Percentiles rank a stretch among this genome's conserved stretches.
These are phyloP conservation scores for Cymbopogon citratus DNA, from an alignment of 176 grass and related monocot genomes.

Conservation along the genomic window DNA sequence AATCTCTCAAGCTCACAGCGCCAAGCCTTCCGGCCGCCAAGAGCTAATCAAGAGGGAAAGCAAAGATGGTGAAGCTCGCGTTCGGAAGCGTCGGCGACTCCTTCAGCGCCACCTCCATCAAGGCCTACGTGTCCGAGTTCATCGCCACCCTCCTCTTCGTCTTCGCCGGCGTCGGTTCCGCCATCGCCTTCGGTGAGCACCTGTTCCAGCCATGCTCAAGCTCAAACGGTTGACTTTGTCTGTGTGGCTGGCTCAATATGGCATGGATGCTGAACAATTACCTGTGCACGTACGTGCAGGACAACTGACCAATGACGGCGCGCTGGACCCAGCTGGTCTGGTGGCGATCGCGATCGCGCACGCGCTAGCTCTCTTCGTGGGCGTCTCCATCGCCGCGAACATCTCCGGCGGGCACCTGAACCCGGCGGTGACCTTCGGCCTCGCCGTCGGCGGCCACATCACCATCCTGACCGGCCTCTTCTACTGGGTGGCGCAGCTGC, in stretches of 20 bases:
- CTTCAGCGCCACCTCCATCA: conserved; percentile 59
- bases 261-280: neutral
- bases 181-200: conserved; percentile 63
- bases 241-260: neutral
- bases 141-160: conserved; percentile 97
- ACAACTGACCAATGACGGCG: conserved; percentile 43
- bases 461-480: conserved; percentile 87
- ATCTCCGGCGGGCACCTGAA: conserved; percentile 93
- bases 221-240: neutral
- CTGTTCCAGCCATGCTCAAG: neutral
- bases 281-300: conserved; percentile 21
- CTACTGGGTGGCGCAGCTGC: conserved; percentile 90
- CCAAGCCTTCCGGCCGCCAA: neutral
- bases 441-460: conserved; percentile 83
- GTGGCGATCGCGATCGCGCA: conserved; percentile 82
- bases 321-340: conserved; percentile 78
- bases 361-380: conserved; percentile 78
- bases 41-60: neutral
- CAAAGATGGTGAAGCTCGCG: conserved; percentile 78
- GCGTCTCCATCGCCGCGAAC: conserved; percentile 82
- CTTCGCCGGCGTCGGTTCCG: conserved; percentile 92
- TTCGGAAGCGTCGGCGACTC: conserved; percentile 74
- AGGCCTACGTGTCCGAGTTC: conserved; percentile 88
- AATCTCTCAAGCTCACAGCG: neutral
- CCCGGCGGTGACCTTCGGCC: conserved; percentile 85